phyloP scores from a whole-genome alignment of 176 grass and related monocot species.

The Pontederia paniculata region DNA sequence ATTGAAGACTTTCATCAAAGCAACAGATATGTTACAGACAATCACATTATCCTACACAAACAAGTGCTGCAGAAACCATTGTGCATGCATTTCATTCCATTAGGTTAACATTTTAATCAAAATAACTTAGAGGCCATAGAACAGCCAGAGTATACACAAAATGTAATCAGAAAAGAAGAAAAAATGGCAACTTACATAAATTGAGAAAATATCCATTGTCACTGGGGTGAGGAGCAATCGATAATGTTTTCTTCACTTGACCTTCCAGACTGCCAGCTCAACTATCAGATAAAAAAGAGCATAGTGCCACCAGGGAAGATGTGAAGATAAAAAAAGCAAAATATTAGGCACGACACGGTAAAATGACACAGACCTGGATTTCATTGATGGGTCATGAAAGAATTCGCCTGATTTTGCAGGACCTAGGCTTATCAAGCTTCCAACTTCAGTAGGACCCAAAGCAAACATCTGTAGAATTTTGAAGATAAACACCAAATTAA shows the following conservation, averaged over 20 bases:
- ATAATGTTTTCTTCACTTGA: conserved; percentile 68
- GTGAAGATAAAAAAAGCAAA: background rate
- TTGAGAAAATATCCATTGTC: conserved; percentile 62
- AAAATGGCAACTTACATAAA: conserved; percentile 44
- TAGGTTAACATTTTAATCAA: too few species aligned
- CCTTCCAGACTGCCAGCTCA: conserved; percentile 46
- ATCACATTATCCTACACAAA: too few species aligned
- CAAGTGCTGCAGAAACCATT: too few species aligned
- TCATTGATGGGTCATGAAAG: conserved; percentile 96
- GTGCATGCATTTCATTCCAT: too few species aligned
- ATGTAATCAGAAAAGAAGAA: too few species aligned
- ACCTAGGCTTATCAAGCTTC: conserved; percentile 72
- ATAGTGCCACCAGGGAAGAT: conserved; percentile 8
- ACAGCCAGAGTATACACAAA: too few species aligned
- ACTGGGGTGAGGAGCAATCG: conserved; percentile 43
- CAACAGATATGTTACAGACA: too few species aligned
- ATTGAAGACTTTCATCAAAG: too few species aligned
- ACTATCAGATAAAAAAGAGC: too few species aligned
- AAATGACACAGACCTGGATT: conserved; percentile 61
- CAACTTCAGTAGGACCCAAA: conserved; percentile 86
- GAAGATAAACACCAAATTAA: conserved; percentile 5
- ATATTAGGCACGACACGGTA: background rate
- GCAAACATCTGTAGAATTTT: conserved; percentile 49
- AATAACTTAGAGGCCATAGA: too few species aligned
- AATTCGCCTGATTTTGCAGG: conserved; percentile 92